phyloP scores from a whole-genome alignment of 2,329 filamentous ascomycete species.

The Akanthomyces dipterigenus region DNA sequence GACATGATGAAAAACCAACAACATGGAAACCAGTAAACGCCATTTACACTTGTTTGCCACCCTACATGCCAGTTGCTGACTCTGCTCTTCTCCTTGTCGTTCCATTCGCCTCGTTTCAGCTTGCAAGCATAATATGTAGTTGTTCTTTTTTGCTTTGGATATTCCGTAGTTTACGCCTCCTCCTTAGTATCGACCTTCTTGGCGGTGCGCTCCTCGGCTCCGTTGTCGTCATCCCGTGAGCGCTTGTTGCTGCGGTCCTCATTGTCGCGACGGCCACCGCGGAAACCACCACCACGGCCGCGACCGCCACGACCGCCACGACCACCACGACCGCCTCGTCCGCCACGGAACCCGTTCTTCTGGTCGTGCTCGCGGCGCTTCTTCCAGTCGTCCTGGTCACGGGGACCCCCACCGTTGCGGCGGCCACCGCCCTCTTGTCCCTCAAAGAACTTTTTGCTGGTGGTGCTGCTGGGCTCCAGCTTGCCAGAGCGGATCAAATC shows the following conservation, averaged over 20 bases:
- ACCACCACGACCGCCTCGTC: constrained; percentile 37
- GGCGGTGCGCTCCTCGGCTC: constrained; percentile 39
- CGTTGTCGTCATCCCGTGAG: constrained; percentile 43
- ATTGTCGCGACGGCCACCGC: constrained; percentile 28
- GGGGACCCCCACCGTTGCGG: constrained; percentile 32
- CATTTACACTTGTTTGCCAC: constrained; percentile 7
- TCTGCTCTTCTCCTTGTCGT: not conserved
- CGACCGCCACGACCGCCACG: constrained; percentile 35
- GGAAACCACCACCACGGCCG: constrained; percentile 34
- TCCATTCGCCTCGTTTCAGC: not conserved
- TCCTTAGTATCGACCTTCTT: constrained; percentile 58
- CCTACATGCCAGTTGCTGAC: not conserved
- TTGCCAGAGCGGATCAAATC: constrained; percentile 65
- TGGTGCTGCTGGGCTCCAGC: constrained; percentile 49
- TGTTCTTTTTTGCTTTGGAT: not conserved
- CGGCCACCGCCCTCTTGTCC: constrained; percentile 34
- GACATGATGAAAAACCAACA: not conserved
- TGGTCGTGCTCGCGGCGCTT: constrained; percentile 56
- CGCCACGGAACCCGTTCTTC: constrained; percentile 50
- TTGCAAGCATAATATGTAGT: not conserved
- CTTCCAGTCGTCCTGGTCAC: constrained; percentile 55
- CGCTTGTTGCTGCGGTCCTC: constrained; percentile 38
- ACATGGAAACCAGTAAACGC: constrained; percentile 7
- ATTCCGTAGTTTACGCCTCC: constrained; percentile 14
- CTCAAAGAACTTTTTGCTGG: constrained; percentile 42